phyloP scores from a whole-genome alignment of 2,329 filamentous ascomycete genomes.

The Pseudogymnoascus pannorum region DNA sequence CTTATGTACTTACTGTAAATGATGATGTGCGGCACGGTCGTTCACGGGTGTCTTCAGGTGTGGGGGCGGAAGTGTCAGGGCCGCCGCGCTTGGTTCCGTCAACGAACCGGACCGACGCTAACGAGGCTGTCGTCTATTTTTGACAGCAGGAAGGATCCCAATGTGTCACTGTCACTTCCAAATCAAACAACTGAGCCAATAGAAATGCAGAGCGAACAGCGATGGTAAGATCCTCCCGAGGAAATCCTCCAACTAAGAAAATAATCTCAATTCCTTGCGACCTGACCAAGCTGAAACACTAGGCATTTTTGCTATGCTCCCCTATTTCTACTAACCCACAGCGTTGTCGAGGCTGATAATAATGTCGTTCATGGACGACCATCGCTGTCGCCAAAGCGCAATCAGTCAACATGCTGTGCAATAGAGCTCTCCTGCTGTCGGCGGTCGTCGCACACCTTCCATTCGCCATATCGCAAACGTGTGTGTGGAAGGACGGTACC shows the following conservation, averaged over 20 bases:
- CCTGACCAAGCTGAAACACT: neutral
- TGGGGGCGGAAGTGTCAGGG: neutral
- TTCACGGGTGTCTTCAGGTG: neutral
- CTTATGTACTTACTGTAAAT: no score
- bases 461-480: neutral
- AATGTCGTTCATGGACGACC: neutral
- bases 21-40: neutral
- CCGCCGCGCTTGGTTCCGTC: neutral
- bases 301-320: neutral
- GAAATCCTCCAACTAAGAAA: neutral
- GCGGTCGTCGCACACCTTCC: neutral
- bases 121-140: neutral
- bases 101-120: neutral
- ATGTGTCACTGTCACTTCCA: neutral
- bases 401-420: neutral
- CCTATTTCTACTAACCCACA: neutral
- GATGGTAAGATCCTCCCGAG: neutral
- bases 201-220: neutral
- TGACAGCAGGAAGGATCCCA: neutral
- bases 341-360: neutral
- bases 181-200: neutral
- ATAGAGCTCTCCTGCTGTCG: neutral
- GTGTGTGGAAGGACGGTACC: neutral
- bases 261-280: neutral
- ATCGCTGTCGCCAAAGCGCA: neutral